Conservation (phyloP, 768 basidiomycete genomes). For the Leccinum boreale region DNA sequence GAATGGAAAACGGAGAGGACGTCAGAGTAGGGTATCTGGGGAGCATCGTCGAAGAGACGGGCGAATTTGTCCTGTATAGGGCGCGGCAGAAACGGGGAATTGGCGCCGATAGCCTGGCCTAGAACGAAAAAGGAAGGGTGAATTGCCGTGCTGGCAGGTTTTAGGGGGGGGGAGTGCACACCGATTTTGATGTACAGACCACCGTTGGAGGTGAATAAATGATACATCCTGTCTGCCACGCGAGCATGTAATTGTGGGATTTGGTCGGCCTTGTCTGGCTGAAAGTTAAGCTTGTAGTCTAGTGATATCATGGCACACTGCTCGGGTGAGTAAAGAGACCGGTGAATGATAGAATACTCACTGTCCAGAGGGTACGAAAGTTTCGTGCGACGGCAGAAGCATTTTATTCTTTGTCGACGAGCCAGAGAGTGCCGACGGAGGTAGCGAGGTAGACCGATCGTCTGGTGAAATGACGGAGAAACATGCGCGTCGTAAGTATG, state of each 20-base stretch:
- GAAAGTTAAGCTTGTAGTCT: conserved; percentile 90
- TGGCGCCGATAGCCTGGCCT: conserved; percentile 81
- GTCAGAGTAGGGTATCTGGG: conserved; percentile 72
- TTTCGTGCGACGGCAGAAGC: conserved; percentile 48
- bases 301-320: conserved; percentile 68
- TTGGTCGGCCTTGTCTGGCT: conserved; percentile 59
- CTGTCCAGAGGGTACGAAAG: conserved; percentile 47
- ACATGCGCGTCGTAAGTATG: conserved; percentile 6
- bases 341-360: conserved; percentile 25
- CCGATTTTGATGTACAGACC: conserved; percentile 87
- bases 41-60: conserved; percentile 84
- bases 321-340: no score
- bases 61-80: conserved; percentile 83
- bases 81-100: conserved; percentile 79
- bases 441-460: conserved; percentile 23
- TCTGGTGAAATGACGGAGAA: conserved; percentile 16
- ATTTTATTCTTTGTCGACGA: conserved; percentile 42
- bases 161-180: conserved; percentile 15
- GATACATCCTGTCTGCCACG: conserved; percentile 72
- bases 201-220: conserved; percentile 78
- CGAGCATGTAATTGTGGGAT: conserved; percentile 84
- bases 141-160: not conserved
- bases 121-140: not conserved
- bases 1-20: conserved; percentile 36
- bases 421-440: conserved; percentile 33